phyloP scores from a whole-genome alignment of 495 filamentous ascomycete genomes.

The Lindgomyces ingoldianus region DNA sequence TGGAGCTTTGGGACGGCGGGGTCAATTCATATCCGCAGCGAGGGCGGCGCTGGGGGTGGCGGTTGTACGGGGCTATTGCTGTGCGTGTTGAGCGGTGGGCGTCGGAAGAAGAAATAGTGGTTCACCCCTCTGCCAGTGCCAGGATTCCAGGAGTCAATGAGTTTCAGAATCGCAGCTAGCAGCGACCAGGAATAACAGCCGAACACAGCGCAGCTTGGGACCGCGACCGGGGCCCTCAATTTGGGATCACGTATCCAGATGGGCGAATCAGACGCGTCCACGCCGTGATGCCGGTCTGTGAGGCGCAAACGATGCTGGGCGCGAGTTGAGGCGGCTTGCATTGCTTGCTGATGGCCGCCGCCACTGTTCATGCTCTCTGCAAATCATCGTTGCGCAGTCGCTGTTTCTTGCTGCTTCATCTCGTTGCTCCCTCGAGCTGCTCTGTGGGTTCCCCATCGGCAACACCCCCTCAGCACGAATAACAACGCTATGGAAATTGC shows the following conservation, averaged over 20 bases:
- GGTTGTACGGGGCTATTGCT: background rate
- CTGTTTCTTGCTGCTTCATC: background rate
- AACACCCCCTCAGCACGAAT: background rate
- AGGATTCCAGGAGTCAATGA: background rate
- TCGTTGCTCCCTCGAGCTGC: background rate
- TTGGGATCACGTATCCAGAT: background rate
- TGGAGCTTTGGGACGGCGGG: background rate
- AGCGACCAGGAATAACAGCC: background rate
- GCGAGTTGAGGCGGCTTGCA: background rate
- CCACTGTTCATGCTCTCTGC: conserved; percentile 2
- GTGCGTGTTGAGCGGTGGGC: background rate
- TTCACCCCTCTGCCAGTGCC: background rate
- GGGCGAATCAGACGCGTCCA: background rate
- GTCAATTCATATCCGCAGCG: conserved; percentile 4
- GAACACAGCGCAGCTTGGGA: background rate
- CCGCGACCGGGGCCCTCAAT: background rate
- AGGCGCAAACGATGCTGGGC: background rate
- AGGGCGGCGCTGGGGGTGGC: background rate
- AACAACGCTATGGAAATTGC: background rate
- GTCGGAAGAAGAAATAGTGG: background rate
- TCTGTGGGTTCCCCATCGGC: background rate
- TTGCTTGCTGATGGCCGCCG: background rate
- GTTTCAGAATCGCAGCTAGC: conserved; percentile 13
- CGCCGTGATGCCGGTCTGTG: background rate
- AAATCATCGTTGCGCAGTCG: background rate